Evolutionary conservation across 2,329 filamentous ascomycete species (phyloP), one percentile per base, ranked within the genome.

Genomic region (Talaromyces rugulosus): DNA sequence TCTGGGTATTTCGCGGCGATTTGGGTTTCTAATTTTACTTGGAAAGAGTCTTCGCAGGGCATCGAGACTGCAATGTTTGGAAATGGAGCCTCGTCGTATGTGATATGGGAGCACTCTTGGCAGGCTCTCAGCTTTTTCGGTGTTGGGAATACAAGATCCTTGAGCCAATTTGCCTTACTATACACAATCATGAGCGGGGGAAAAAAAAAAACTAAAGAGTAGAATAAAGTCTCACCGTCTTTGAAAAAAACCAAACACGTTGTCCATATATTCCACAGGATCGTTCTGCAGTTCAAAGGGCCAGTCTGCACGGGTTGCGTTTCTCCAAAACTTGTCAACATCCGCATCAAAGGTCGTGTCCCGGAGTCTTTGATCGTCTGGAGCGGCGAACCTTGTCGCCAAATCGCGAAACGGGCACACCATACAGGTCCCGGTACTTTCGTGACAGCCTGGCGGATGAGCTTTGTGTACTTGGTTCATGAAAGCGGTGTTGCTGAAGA

Each of bases 401-500:
- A 56, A 47, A 11, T 53, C 11, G 16, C 63, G 30, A 3, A 72
- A 58, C 9, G 18, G 18, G 56, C 70, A 72, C 4, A 67, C 18
- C 18, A 36, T 3, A 47, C 62, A 64, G 12, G 4, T 9, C 7
- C 31, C n/a, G 11, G 62, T 4, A 54, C 59, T 11, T 23, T 23
- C 2, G 23, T 23, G 23, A 30, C 18, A 14, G 14, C n/a, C 9
- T n/a, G 5, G 6, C 5, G 11, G 2, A 52, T 57, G 61, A 16
- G 47, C 12, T 12, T 56, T 36, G 28, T 54, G 44, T 16, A 58
- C 55, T 66, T 69, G 73, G 34, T 71, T 67, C 36, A 70, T 5
- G 28, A 74, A 60, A 1, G 65, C 9, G 1, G 70, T 67, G 1
- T 64, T 65, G 63, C 72, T 69, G n/a, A 74, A 62, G 28, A 74